Percentiles rank a stretch among this genome's conserved stretches.
Evolutionary conservation across 805 yeast species (phyloP).

Genomic region (Kluyveromyces dobzhanskii): DNA sequence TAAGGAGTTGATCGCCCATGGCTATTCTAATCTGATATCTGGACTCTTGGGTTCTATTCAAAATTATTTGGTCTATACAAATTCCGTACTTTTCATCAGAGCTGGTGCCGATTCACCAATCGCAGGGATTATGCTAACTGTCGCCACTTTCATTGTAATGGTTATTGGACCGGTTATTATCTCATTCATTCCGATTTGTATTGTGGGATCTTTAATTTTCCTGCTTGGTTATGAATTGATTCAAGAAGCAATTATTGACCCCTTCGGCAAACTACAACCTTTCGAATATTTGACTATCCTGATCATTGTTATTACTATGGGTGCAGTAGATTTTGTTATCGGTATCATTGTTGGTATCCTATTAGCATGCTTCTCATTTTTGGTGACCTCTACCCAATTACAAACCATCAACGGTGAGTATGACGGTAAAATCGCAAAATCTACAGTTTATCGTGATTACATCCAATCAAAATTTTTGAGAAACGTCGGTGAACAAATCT

Average conservation of each 20-base stretch:
- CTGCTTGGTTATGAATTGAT: conserved; percentile 84
- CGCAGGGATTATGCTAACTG: conserved; percentile 84
- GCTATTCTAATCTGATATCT: conserved; percentile 77
- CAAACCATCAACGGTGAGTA: conserved; percentile 76
- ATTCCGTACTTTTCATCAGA: conserved; percentile 80
- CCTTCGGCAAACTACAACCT: conserved; percentile 61
- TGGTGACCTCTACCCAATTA: conserved; percentile 80
- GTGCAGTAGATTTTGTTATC: conserved; percentile 86
- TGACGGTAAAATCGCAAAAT: conserved; percentile 81
- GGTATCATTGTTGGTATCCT: conserved; percentile 89
- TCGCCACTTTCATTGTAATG: conserved; percentile 76
- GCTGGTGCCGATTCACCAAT: conserved; percentile 89
- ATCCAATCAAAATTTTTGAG: conserved; percentile 77
- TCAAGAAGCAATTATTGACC: conserved; percentile 79
- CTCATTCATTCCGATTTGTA: conserved; percentile 91
- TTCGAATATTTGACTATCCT: conserved; percentile 82
- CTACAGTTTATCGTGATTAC: conserved; percentile 87
- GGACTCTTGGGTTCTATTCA: conserved; percentile 85
- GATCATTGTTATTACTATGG: conserved; percentile 89
- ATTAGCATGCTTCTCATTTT: conserved; percentile 88
- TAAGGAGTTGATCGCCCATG: conserved; percentile 90
- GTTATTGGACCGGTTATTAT: conserved; percentile 85
- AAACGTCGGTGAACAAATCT: conserved; percentile 85
- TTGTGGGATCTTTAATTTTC: conserved; percentile 88
- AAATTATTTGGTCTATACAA: conserved; percentile 90